Evolutionary conservation across 2,329 filamentous ascomycete genomes (phyloP).

Genomic region (Exophiala aquamarina): DNA sequence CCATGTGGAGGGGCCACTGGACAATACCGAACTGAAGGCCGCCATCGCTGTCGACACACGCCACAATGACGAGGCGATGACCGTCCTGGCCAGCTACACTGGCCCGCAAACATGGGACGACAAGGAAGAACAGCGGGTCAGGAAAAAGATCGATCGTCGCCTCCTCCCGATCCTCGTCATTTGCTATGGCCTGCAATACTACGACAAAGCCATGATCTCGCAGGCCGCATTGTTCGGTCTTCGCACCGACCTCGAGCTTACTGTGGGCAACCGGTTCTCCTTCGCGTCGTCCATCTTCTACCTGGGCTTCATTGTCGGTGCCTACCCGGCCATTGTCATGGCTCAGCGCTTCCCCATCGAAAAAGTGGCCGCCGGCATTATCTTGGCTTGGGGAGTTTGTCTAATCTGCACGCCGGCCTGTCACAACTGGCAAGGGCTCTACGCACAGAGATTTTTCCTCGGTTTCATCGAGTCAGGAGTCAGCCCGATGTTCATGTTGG

Average conservation of each 20-base stretch:
- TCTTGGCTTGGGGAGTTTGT: constrained; percentile 65
- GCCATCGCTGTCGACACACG: constrained; percentile 13
- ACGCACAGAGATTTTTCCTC: constrained; percentile 64
- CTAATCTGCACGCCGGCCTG: constrained; percentile 70
- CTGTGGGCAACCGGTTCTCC: constrained; percentile 45
- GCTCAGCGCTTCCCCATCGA: constrained; percentile 67
- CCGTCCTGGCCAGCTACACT: constrained; percentile 15
- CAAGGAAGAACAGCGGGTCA: constrained; percentile 18
- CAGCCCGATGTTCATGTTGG: constrained; percentile 66
- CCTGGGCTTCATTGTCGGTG: constrained; percentile 72
- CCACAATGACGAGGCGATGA: constrained; percentile 22
- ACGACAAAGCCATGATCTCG: constrained; percentile 58
- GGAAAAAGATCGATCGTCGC: constrained; percentile 27
- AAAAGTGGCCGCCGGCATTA: constrained; percentile 61
- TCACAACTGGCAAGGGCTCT: constrained; percentile 62
- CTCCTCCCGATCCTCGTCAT: constrained; percentile 54
- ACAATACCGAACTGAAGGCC: constrained; percentile 16
- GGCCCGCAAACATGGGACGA: constrained; percentile 15
- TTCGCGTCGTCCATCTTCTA: constrained; percentile 51
- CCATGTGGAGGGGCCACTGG: too few species aligned
- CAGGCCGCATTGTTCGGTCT: constrained; percentile 52
- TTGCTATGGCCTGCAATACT: constrained; percentile 52
- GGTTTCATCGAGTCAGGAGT: constrained; percentile 63
- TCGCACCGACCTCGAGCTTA: constrained; percentile 41
- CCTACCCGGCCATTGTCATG: constrained; percentile 71